Evolutionary conservation across 495 filamentous ascomycete genomes (phyloP), one percentile per base, ranked within the genome.

Genomic region (Baudoinia panamericana): DNA sequence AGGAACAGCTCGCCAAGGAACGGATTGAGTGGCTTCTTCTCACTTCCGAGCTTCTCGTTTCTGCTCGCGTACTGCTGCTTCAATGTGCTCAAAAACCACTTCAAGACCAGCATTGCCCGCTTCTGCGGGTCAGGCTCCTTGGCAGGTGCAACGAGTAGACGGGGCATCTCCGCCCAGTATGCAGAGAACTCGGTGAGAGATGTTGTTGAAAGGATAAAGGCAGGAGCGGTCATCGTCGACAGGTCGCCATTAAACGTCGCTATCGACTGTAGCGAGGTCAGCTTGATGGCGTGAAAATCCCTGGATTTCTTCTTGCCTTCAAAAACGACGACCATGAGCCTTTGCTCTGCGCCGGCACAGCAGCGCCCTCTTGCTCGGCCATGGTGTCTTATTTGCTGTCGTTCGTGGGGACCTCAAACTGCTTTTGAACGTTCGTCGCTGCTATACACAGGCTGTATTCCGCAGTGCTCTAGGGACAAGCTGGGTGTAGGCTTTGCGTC

Each of bases 181-280:
- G 85, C 83, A 43, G 82, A 87, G 67, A 88, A 97, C 59, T 97
- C 90, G 49, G 80, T 82, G 36, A 97, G 71, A 51, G 84, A 93
- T 41, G 82, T 93, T 19, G 80, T 76, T 35, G 84, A 88, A 27
- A 95, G 78, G 60, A 97, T 95, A 59, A 95, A 97, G 9, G 90
- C 84, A 26, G 90, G 90, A 16, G 90, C 88, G 23, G 90, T 95
- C 61, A 96, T 67, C 39, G 84, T 84, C 10, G 88, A 82, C 30
- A 97, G 75, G 53, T 97, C 90, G 53, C 92, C 90, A 63, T 84
- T 93, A 69, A 95, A 96, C 15, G 84, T 90, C 26, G 90, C 84
- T 54, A 97, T 85, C 20, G 87, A 92, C 61, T 63, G 32, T 46
- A n/a, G 13, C 15, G 11, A 40, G 18, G 26, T 28, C 7, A 19